These are phyloP conservation scores for Amborella trichopoda DNA, from an alignment of 164 flowering plant species.

Conservation along the genomic window DNA sequence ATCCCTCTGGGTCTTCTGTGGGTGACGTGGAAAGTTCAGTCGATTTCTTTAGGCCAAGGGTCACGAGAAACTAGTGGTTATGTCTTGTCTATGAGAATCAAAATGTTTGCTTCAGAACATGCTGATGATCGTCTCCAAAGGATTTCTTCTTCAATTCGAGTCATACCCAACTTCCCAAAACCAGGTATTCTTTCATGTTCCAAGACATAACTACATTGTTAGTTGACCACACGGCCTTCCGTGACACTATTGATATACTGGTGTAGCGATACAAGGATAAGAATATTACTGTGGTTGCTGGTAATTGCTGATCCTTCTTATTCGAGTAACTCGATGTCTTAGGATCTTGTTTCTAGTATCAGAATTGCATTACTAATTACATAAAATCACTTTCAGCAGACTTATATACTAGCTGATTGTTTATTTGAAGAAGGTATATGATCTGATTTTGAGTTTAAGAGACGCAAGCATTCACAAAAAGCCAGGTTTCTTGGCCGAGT, in stretches of 20 bases:
- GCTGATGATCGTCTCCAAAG: conserved; percentile 33
- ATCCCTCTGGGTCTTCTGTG: background rate
- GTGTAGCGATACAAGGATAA: conserved; percentile 79
- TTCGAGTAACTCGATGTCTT: too few species aligned
- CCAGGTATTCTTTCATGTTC: conserved; percentile 71
- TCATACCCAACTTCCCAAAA: conserved; percentile 85
- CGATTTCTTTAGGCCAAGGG: background rate
- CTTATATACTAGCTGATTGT: too few species aligned
- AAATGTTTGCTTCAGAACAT: too few species aligned
- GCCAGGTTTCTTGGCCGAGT: too few species aligned
- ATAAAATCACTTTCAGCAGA: too few species aligned
- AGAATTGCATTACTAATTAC: too few species aligned
- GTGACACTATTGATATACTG: conserved; percentile 86
- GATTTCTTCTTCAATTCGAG: conserved; percentile 59
- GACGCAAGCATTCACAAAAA: too few species aligned
- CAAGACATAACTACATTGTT: conserved; percentile 95
- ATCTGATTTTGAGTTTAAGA: too few species aligned
- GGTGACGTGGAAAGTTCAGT: background rate
- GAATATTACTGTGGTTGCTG: conserved; percentile 81
- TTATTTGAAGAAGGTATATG: too few species aligned
- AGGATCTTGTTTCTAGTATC: too few species aligned
- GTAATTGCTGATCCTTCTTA: too few species aligned
- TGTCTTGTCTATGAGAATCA: too few species aligned
- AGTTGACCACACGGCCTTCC: conserved; percentile 70
- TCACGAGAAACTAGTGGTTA: conserved; percentile 2